Evolutionary conservation across 1,139 yeast genomes (phyloP), one percentile per base, ranked within the genome.

Genomic region (Suhomyces panamericanus): DNA sequence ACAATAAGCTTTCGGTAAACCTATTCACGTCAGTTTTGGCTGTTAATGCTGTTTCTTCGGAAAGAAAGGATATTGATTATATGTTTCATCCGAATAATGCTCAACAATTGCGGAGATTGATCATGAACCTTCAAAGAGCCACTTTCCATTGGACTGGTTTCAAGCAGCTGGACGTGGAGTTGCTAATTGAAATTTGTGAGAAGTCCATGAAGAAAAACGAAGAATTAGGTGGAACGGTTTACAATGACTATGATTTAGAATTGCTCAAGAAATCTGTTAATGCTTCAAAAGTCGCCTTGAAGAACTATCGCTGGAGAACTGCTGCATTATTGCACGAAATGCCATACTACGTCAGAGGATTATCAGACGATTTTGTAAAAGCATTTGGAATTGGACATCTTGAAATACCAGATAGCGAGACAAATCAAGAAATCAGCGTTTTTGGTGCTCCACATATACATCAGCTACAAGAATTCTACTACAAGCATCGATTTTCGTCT

Each of bases 121-220:
- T 84, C 9, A 73, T 78, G 2, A 84, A 85, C 54, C 59, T 84
- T 36, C 87, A 81, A 57, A 69, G 84, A 47, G 82, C 87, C 1
- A 81, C 90, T 0, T 83, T 84, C 56, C 82, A 81, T 54, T 85
- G 90, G 90, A 81, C 88, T 2, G 89, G 89, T 0, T 84, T 84
- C 54, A 72, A 82, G 26, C 73, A 73, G 35, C 71, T 69, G 33
- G 87, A 82, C 59, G 67, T 81, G 12, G 78, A 78, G 38, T 71
- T 77, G 17, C 65, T 83, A 55, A 59, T 78, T 3, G 63, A 67
- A 33, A 75, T 83, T 29, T 75, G 84, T 44, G 63, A 69, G 31
- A 62, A 64, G n/a, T 72, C 81, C 2, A 53, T 81, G 42, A 60
- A 70, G 38, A 69, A 75, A 47, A 62, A 66, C 35, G 38, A 51